Conservation (phyloP, 208 protist species). For the Tetramitus jugosus region DNA sequence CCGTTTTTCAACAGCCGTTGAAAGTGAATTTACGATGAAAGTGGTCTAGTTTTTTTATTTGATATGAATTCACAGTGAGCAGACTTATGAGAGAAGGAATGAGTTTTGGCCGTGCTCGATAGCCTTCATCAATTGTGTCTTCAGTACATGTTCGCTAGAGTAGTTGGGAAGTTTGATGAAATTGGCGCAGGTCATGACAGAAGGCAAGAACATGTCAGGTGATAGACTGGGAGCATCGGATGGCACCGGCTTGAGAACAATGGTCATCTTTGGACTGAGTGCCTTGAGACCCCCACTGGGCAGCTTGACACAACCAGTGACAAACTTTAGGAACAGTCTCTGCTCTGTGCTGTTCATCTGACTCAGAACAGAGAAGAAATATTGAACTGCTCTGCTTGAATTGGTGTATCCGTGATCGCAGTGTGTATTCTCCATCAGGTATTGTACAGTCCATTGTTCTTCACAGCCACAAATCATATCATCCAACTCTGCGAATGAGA, state of each 20-base stretch:
- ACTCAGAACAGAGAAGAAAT: not conserved
- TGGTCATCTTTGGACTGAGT: constrained; percentile 65
- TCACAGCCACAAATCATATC: not conserved
- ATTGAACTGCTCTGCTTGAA: not conserved
- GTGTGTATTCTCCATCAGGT: not conserved
- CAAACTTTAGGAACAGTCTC: constrained; percentile 66
- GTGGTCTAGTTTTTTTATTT: too few relatives aligned
- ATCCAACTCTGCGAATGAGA: not conserved
- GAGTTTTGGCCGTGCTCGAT: constrained; percentile 66
- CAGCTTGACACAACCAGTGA: constrained; percentile 67
- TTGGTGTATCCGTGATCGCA: constrained; percentile 10
- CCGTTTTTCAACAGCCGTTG: too few relatives aligned
- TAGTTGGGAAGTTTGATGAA: constrained; percentile 77
- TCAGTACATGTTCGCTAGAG: constrained; percentile 62
- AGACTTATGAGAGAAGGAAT: constrained; percentile 73
- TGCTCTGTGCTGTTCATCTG: constrained; percentile 55
- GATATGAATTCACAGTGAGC: too few relatives aligned
- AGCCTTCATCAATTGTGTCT: constrained; percentile 64
- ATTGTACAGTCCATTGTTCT: not conserved
- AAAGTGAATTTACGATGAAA: too few relatives aligned
- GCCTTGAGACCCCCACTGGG: constrained; percentile 64
- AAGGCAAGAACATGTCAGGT: constrained; percentile 59
- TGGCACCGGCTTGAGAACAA: constrained; percentile 69
- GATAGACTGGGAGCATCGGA: constrained; percentile 32
- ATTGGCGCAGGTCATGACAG: constrained; percentile 82